Evolutionary conservation across 192 early-diverging fungal species (phyloP).

Genomic region (Podila epigama): DNA sequence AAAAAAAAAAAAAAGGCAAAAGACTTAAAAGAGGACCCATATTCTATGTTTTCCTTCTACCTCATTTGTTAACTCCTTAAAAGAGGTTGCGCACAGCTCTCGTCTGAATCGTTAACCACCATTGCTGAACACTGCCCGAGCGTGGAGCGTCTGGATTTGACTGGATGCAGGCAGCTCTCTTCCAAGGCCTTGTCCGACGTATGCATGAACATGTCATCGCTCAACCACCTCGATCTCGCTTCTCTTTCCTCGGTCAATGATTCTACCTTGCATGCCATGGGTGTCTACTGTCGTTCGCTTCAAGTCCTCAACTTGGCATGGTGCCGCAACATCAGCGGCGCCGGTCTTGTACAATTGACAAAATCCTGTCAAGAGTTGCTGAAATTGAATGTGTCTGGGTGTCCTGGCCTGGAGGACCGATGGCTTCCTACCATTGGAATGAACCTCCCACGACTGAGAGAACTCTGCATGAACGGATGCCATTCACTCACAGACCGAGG

Average conservation of each 20-base stretch:
- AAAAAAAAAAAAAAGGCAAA: not conserved
- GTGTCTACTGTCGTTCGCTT: constrained; percentile 43
- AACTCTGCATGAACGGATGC: constrained; percentile 55
- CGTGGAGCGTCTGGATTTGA: constrained; percentile 25
- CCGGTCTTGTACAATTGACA: constrained; percentile 39
- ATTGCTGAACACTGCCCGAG: constrained; percentile 46
- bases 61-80: no score
- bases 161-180: constrained; percentile 41
- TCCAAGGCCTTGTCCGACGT: constrained; percentile 51
- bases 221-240: constrained; percentile 51
- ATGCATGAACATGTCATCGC: constrained; percentile 35
- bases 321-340: constrained; percentile 57
- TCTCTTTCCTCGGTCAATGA: constrained; percentile 53
- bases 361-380: constrained; percentile 46
- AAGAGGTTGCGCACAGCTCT: constrained; percentile 39
- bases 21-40: not conserved
- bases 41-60: not conserved
- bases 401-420: constrained; percentile 48
- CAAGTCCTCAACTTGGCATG: constrained; percentile 55
- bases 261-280: constrained; percentile 48
- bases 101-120: constrained; percentile 12
- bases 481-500: constrained; percentile 45
- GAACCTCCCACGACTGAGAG: constrained; percentile 48
- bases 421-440: constrained; percentile 49
- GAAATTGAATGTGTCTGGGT: constrained; percentile 55